Evolutionary conservation across 2,329 filamentous ascomycete species (phyloP).

Genomic region (Stagonosporopsis tanaceti): DNA sequence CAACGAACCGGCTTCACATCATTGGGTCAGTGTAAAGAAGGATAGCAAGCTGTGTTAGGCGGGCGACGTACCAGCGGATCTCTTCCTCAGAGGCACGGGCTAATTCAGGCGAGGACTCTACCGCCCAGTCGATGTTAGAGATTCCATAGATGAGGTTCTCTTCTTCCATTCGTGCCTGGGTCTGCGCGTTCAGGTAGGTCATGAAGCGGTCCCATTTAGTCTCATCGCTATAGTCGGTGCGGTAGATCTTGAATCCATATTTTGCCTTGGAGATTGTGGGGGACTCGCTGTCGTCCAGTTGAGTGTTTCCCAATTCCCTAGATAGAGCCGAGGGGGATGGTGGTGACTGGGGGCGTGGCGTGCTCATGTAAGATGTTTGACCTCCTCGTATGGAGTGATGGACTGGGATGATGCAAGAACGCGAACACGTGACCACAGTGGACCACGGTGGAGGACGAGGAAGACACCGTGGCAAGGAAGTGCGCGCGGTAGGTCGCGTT

Average conservation of each 20-base stretch:
- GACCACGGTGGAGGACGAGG: constrained; percentile 4
- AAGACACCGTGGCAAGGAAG: constrained; percentile 1
- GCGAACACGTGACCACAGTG: constrained; percentile 9
- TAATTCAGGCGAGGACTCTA: constrained; percentile 13
- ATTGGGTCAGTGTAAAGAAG: constrained; percentile 3
- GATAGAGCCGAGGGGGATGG: neutral
- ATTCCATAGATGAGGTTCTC: constrained; percentile 7
- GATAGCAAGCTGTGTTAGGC: constrained; percentile 4
- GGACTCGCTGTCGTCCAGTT: constrained; percentile 5
- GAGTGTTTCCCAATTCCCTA: neutral
- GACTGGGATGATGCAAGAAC: constrained; percentile 9
- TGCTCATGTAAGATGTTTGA: constrained; percentile 8
- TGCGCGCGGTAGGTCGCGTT: constrained; percentile 7
- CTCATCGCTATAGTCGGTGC: constrained; percentile 18
- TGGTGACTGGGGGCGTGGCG: constrained; percentile 4
- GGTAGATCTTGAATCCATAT: constrained; percentile 22
- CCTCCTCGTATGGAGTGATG: constrained; percentile 10
- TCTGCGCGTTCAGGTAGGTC: constrained; percentile 13
- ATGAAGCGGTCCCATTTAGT: constrained; percentile 20
- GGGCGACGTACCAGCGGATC: constrained; percentile 6
- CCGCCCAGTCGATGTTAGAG: constrained; percentile 16
- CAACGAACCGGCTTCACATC: constrained; percentile 6
- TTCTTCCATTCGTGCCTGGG: constrained; percentile 6
- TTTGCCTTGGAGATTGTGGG: constrained; percentile 5
- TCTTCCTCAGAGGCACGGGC: constrained; percentile 6